phyloP scores from a whole-genome alignment of 2,329 filamentous ascomycete species.

The Colletotrichum sp. region DNA sequence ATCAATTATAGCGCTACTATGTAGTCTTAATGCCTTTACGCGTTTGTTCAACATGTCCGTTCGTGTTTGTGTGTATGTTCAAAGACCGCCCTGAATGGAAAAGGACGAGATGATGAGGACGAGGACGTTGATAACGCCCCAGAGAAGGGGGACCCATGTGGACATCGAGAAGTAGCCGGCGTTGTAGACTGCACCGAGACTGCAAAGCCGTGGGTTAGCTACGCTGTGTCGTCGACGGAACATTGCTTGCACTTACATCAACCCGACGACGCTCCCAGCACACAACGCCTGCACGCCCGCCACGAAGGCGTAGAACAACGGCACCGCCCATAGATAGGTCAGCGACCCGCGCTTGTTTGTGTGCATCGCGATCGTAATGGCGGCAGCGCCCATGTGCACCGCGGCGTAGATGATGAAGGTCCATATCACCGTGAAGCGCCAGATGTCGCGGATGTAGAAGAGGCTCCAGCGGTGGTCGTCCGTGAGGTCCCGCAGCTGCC shows the following conservation, averaged over 20 bases:
- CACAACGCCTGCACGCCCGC: slow-evolving; percentile 79
- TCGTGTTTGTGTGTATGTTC: slow-evolving; percentile 30
- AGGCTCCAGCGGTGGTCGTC: slow-evolving; percentile 60
- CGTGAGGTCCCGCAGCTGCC: slow-evolving; percentile 60
- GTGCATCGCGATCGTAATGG: slow-evolving; percentile 77
- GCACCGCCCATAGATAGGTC: slow-evolving; percentile 74
- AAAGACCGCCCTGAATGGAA: slow-evolving; percentile 89
- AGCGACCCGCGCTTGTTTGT: slow-evolving; percentile 60
- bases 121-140: slow-evolving; percentile 84
- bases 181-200: slow-evolving; percentile 80
- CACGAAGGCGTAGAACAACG: slow-evolving; percentile 72
- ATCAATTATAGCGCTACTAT: slow-evolving; percentile 16
- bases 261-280: slow-evolving; percentile 80
- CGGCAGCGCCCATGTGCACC: slow-evolving; percentile 75
- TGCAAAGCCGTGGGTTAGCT: slow-evolving; percentile 36
- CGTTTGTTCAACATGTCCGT: not conserved
- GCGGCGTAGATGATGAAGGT: slow-evolving; percentile 79
- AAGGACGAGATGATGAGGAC: slow-evolving; percentile 87
- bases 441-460: slow-evolving; percentile 78
- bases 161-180: slow-evolving; percentile 89
- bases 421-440: slow-evolving; percentile 88
- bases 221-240: not conserved
- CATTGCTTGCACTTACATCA: slow-evolving; percentile 64
- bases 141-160: slow-evolving; percentile 91
- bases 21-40: not conserved